phyloP scores from a whole-genome alignment of 345 rosid genomes.

The Linum lewisii region DNA sequence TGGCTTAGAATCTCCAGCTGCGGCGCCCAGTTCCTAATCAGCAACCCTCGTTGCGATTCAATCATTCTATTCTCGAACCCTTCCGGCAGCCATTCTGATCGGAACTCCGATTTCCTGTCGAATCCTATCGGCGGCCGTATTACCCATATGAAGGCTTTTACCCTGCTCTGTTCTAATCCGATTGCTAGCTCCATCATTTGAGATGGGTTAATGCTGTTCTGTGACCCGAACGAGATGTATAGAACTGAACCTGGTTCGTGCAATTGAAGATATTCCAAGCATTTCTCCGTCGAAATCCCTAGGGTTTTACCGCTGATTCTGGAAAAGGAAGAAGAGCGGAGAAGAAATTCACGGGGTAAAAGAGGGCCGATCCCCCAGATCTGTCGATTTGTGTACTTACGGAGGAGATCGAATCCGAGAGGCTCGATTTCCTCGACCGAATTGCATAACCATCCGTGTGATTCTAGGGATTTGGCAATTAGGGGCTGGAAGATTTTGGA shows the following conservation, averaged over 20 bases:
- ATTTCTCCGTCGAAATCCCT: not conserved
- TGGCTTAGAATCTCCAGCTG: conserved; percentile 15
- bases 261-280: conserved; percentile 10
- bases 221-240: conserved; percentile 11
- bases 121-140: conserved; percentile 12
- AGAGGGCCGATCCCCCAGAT: not conserved
- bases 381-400: not conserved
- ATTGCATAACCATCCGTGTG: not conserved
- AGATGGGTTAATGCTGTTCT: conserved; percentile 9
- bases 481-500: not conserved
- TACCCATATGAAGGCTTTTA: conserved; percentile 10
- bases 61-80: conserved; percentile 11
- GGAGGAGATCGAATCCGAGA: not conserved
- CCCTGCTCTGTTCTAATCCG: conserved; percentile 14
- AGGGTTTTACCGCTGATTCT: not conserved
- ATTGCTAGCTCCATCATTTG: conserved; percentile 15
- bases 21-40: conserved; percentile 13
- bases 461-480: not conserved
- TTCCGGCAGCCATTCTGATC: conserved; percentile 16
- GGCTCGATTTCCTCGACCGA: not conserved
- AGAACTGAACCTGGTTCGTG: conserved; percentile 12
- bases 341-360: not conserved
- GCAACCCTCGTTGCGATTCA: conserved; percentile 9
- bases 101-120: conserved; percentile 5
- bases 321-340: not conserved